Evolutionary conservation across 345 rosid species (phyloP), one percentile per base, ranked within the genome.

Genomic region (Euphorbia pulcherrima): DNA sequence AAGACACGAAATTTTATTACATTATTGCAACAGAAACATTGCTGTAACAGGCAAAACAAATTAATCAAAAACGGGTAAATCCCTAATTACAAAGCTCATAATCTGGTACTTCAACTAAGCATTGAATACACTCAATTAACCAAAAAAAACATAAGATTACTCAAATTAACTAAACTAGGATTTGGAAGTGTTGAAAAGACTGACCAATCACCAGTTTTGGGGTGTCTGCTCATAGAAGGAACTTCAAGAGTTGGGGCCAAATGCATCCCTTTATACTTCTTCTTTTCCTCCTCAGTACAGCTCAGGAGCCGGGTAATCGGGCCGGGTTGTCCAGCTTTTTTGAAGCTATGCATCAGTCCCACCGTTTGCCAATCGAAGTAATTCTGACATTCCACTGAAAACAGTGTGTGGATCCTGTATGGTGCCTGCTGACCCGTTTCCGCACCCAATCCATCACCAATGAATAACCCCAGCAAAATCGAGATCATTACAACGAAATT

Each of bases 281-380:
- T 88, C 84, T 71, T 83, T 88, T 94, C 85, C 64, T 89, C 88
- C 2, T 89, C 87, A 51, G 99, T 91, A 80, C 99, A 94, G 79
- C 99, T 91, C 64, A 94, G 80, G 9, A 91, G 78, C 64, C 99
- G 90, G 78, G 97, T 91, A 8, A 94, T 75, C 17, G 94, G 92
- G n/a, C 99, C 99, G 39, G 97, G 97, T 72, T 94, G 97, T 7
- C 75, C 53, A 46, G 99, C 82, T 81, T 92, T 94, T 68, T 77
- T 82, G 90, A 86, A 94, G 84, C 97, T 88, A 79, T 85, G 87
- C 87, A 94, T 78, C 35, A 94, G 78, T 61, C 97, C 99, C 66
- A 92, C 99, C 47, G 96, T 92, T 78, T 94, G 92, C 99, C 99
- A 94, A 79, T 94, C 99, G 66, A 94, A 94, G 83, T 92, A 94